Evolutionary conservation across 2,329 filamentous ascomycete species (phyloP), one percentile per base, ranked within the genome.

Genomic region (Verticillium zaregamsianum): DNA sequence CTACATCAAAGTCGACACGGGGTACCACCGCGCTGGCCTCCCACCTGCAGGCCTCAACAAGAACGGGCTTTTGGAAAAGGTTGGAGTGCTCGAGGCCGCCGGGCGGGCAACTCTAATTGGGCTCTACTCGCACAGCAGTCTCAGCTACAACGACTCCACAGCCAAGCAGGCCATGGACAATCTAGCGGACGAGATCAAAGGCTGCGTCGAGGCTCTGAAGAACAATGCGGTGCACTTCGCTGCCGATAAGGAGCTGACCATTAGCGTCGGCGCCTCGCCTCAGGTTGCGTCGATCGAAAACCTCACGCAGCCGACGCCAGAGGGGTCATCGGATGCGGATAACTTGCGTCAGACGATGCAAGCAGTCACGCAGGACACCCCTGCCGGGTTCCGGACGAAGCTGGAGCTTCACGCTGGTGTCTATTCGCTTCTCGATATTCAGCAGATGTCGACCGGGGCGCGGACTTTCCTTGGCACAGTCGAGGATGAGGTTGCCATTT

Each of bases 391-490:
- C 11, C 45, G 20, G 12, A 52, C 45, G 9, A 67, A 52, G 0
- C 66, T 89, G 0, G 87, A 89, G 65, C 71, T 90, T 1, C 87
- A 90, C 65, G 87, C 87, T 0, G 87, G 87, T 0, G 86, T 88
- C 1, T 90, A 90, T 66, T 82, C 86, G 0, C 70, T 87, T 5
- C 77, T 89, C 5, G 87, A 90, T 66, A 79, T 89, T 68, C 87
- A 90, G 67, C 87, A 90, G 67, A 70, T 89, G 0, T 82, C 86
- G 0, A 88, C 87, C 0, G 76, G 82, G 12, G 82, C 40, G 66
- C 77, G 37, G 61, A 71, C 0, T 61, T 67, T 25, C 0, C 59
- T 68, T 0, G 65, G 68, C 32, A 39, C 56, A 28, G 74, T 49
- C 70, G 73, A 61, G 72, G 77, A 70, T 0, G 81, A 85, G 59